These are phyloP conservation scores for Planoprotostelium fungivorum DNA, from an alignment of 78 protist species.

Conservation along the genomic window DNA sequence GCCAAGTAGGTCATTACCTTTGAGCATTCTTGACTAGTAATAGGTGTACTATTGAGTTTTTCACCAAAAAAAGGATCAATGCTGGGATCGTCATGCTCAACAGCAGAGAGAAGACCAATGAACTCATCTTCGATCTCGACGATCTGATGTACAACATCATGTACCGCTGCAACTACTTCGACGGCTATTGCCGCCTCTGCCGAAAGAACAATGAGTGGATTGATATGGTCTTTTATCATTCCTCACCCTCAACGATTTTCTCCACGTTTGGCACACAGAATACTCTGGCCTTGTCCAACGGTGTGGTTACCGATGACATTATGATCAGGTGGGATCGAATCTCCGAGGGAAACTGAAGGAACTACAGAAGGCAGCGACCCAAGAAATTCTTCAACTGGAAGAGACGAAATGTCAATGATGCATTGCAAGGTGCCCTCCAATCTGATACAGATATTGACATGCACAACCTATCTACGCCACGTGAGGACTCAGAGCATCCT, in stretches of 20 bases:
- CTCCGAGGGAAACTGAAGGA: too few relatives aligned
- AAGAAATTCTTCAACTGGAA: neutral
- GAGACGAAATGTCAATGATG: neutral
- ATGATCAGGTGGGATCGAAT: neutral
- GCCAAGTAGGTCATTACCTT: neutral
- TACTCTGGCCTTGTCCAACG: neutral
- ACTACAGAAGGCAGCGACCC: neutral
- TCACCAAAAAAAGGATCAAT: neutral
- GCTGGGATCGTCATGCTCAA: neutral
- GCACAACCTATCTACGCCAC: neutral
- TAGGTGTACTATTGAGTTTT: neutral
- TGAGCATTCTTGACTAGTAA: neutral
- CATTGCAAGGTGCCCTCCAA: neutral
- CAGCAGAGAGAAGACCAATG: neutral
- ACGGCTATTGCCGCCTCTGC: neutral
- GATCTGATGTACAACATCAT: neutral
- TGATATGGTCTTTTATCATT: neutral
- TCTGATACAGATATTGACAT: neutral
- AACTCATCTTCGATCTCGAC: neutral
- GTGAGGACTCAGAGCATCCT: neutral
- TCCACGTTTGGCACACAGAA: neutral
- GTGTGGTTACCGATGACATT: neutral
- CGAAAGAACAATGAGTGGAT: neutral
- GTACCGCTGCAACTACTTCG: neutral
- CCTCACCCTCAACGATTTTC: neutral